Evolutionary conservation across 2,329 filamentous ascomycete species (phyloP).

Genomic region (Nigrospora oryzae): DNA sequence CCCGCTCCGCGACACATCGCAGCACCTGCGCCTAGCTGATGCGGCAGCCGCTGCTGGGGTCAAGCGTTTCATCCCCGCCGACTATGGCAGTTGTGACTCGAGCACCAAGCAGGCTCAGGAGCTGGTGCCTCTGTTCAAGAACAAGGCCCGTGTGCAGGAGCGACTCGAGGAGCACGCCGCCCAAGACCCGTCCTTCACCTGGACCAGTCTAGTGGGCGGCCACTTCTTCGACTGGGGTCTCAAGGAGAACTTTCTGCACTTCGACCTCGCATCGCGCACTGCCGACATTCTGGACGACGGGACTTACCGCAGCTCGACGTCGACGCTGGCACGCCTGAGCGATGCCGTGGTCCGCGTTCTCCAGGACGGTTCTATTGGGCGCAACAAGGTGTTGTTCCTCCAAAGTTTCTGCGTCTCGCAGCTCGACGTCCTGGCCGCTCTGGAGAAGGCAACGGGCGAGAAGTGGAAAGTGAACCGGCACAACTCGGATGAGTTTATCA

Average conservation of each 20-base stretch:
- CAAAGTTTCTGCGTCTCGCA: conserved; percentile 31
- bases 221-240: conserved; percentile 35
- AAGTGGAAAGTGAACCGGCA: conserved; percentile 20
- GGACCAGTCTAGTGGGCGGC: conserved; percentile 28
- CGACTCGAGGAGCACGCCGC: conserved; percentile 18
- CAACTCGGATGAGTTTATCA: conserved; percentile 30
- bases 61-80: conserved; percentile 27
- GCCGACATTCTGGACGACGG: conserved; percentile 27
- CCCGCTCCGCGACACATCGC: conserved; percentile 15
- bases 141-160: conserved; percentile 23
- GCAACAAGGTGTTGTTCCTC: conserved; percentile 26
- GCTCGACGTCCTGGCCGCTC: conserved; percentile 21
- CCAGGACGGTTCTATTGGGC: conserved; percentile 15
- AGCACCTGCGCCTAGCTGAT: conserved; percentile 25
- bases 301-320: conserved; percentile 19
- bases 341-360: conserved; percentile 25
- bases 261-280: conserved; percentile 16
- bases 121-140: conserved; percentile 26
- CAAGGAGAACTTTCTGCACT: conserved; percentile 24
- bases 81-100: conserved; percentile 31
- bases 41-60: conserved; percentile 27
- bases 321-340: conserved; percentile 24
- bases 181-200: conserved; percentile 17
- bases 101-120: conserved; percentile 20
- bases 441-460: conserved; percentile 22